Base-by-base conservation (phyloP, 2,329 filamentous ascomycete genomes). In the Cladosporium sp. region DNA sequence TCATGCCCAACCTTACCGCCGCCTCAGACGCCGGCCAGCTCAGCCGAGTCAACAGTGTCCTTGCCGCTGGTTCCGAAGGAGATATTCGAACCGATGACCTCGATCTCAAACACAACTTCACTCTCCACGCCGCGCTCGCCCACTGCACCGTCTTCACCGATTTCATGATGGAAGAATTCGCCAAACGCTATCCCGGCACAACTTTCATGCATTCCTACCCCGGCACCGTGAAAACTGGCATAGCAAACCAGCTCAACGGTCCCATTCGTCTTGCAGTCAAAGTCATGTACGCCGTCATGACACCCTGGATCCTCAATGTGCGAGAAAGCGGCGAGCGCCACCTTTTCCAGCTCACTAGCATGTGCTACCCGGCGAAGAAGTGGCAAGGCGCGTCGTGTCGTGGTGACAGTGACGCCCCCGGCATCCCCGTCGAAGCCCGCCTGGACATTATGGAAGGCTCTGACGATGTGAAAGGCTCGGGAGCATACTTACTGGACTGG, bases 1-100 rank as follows among this genome's bases (percentile, higher is more conserved):
- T 90, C 0, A 82, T 88, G 10, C 87, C 87, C 3, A 49, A 84
- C 0, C 79, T 90, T 2, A 77, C 78, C 12, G 73, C 71, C n/a
- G 80, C 85, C 0, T 70, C 79, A 0, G 68, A 76, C 5, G 69
- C 68, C 4, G 66, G 70, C 57, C 72, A 77, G 57, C 78, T 87
- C 28, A 80, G 83, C 0, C 84, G 86, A 10, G 84, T 87, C 10
- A 80, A 88, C 28, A 83, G 77, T n/a, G 81, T 88, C n/a, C 76
- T 85, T 0, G 82, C 81, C 0, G 84, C 79, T 4, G 82, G 83
- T n/a, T 78, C 80, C 15, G 86, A 88, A 76, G 82, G 82, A 4
- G 66, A 76, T 2, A 75, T 88, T n/a, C 75, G 80, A 66, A 66
- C 79, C 0, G 73, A 81, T 47, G 82, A 87, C 68, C 78, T 84